Percentiles rank a stretch among this genome's conserved stretches.
Conservation (phyloP, 176 grass and related monocot genomes). For the Musa beccarii region DNA sequence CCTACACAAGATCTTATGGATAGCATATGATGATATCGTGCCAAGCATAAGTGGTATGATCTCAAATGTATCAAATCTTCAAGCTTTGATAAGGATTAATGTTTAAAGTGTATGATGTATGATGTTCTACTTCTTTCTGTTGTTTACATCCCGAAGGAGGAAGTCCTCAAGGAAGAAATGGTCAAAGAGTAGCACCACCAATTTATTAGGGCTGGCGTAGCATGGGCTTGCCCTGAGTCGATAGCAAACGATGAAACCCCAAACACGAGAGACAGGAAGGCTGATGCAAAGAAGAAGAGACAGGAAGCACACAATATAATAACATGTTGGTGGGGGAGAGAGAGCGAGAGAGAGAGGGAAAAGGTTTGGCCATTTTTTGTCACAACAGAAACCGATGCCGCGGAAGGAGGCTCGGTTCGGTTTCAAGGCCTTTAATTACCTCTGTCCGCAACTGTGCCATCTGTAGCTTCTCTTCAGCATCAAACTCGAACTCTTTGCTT, state of each 20-base stretch:
- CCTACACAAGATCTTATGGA: too few species aligned
- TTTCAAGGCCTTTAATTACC: too few species aligned
- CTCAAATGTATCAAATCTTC: too few species aligned
- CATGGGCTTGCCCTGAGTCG: background rate
- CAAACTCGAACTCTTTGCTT: too few species aligned
- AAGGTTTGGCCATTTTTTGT: background rate
- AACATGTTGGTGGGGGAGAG: background rate
- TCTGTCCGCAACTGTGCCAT: too few species aligned
- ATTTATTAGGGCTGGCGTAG: background rate
- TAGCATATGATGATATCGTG: too few species aligned
- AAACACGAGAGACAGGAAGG: background rate
- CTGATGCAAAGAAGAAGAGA: background rate
- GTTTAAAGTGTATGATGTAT: too few species aligned
- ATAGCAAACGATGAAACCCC: background rate
- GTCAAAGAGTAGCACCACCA: background rate
- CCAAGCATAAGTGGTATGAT: too few species aligned
- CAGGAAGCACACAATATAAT: background rate
- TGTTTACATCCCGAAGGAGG: background rate
- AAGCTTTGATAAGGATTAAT: background rate
- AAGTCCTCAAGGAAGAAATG: background rate
- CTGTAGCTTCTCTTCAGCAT: too few species aligned
- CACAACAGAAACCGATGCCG: background rate
- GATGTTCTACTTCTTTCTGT: too few species aligned
- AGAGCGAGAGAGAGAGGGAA: background rate
- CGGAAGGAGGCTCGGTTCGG: background rate